These are phyloP conservation scores for Mycena alexandri DNA, from an alignment of 768 basidiomycete genomes.

Conservation along the genomic window DNA sequence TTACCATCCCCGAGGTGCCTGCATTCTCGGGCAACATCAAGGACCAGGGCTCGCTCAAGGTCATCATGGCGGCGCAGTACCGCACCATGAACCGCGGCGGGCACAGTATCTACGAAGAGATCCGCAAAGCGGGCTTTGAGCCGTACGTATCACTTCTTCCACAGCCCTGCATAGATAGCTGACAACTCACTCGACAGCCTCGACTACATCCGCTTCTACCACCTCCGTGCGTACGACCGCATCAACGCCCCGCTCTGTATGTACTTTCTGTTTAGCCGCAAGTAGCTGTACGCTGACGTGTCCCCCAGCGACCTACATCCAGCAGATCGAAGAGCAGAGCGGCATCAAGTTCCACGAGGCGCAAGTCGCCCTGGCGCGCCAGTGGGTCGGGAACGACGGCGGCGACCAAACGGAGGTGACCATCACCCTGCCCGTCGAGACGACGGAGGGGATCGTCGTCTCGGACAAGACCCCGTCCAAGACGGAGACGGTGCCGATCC, in stretches of 20 bases:
- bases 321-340: conserved; percentile 77
- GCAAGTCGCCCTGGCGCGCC: conserved; percentile 84
- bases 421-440: conserved; percentile 68
- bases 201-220: conserved; percentile 93
- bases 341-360: conserved; percentile 89
- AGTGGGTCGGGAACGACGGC: conserved; percentile 74
- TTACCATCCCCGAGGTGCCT: conserved; percentile 92
- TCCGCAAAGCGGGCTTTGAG: conserved; percentile 81
- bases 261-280: conserved; percentile 33
- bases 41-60: conserved; percentile 71
- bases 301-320: conserved; percentile 59
- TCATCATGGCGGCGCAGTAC: conserved; percentile 90
- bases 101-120: conserved; percentile 85
- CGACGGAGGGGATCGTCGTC: conserved; percentile 60
- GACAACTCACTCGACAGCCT: conserved; percentile 52
- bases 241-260: conserved; percentile 82
- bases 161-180: not conserved
- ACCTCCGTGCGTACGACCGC: conserved; percentile 91
- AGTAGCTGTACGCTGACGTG: not conserved
- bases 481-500: conserved; percentile 76
- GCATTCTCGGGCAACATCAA: conserved; percentile 90
- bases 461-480: conserved; percentile 64
- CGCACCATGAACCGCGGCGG: conserved; percentile 93
- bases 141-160: conserved; percentile 66
- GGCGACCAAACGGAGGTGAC: conserved; percentile 65